These are phyloP conservation scores for Kuraishia ogatae DNA, from an alignment of 805 yeast genomes.

Conservation along the genomic window DNA sequence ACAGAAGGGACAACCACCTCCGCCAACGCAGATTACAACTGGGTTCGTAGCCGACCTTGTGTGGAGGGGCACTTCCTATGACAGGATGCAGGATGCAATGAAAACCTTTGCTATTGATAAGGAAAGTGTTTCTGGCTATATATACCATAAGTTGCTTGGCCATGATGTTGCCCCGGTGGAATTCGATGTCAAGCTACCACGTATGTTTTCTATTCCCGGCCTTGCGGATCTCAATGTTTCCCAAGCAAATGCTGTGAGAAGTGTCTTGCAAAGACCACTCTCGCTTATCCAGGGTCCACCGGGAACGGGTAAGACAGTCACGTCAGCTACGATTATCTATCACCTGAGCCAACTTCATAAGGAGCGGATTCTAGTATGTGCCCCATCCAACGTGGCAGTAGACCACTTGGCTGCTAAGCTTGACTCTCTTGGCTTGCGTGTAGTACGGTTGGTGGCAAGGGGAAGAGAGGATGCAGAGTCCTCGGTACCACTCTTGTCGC, in stretches of 20 bases:
- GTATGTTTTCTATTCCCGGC: slow-evolving; percentile 52
- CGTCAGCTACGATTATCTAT: slow-evolving; percentile 81
- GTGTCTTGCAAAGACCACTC: slow-evolving; percentile 62
- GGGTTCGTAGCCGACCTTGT: slow-evolving; percentile 81
- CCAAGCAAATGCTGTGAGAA: slow-evolving; percentile 68
- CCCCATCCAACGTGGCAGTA: slow-evolving; percentile 93
- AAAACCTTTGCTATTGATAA: slow-evolving; percentile 60
- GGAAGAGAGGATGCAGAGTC: slow-evolving; percentile 76
- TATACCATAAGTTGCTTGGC: slow-evolving; percentile 75
- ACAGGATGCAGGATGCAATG: slow-evolving; percentile 77
- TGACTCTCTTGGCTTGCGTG: slow-evolving; percentile 61
- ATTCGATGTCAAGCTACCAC: slow-evolving; percentile 56
- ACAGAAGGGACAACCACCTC: slow-evolving; percentile 23
- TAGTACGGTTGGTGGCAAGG: slow-evolving; percentile 69
- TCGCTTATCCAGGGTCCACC: slow-evolving; percentile 93
- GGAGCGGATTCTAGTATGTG: slow-evolving; percentile 74
- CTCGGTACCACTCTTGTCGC: slow-evolving; percentile 45
- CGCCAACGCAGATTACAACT: slow-evolving; percentile 51
- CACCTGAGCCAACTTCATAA: slow-evolving; percentile 58
- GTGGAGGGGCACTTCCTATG: slow-evolving; percentile 82
- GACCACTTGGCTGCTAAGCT: slow-evolving; percentile 80
- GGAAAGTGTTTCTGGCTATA: slow-evolving; percentile 60
- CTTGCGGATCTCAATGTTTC: slow-evolving; percentile 66
- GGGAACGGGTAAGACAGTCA: slow-evolving; percentile 93
- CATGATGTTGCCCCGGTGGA: slow-evolving; percentile 61